phyloP scores from a whole-genome alignment of 768 basidiomycete genomes.

The Favolaschia claudopus region DNA sequence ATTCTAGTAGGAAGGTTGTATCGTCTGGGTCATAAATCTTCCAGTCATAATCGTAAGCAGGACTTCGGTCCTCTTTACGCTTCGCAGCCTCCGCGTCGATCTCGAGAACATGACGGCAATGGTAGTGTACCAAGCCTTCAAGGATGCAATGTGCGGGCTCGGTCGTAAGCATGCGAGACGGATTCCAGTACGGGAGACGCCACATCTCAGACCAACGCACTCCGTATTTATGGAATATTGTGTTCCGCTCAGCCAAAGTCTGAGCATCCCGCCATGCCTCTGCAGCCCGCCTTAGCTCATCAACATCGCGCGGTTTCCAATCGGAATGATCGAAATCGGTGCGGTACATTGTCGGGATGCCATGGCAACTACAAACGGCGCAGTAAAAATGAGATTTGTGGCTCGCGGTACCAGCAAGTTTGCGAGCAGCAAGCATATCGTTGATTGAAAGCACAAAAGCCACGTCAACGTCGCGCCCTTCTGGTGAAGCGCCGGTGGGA shows the following conservation, averaged over 20 bases:
- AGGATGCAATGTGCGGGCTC: neutral
- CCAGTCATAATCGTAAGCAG: too few species aligned
- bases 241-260: neutral
- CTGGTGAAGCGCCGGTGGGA: neutral
- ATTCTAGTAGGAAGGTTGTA: too few species aligned
- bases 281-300: neutral
- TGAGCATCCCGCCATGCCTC: slow-evolving; percentile 2
- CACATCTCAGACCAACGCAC: neutral
- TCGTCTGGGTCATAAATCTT: too few species aligned
- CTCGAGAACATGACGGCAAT: neutral
- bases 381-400: neutral
- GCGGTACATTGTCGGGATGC: too few species aligned
- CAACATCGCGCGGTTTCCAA: neutral
- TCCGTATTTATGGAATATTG: neutral
- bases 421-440: neutral
- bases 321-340: too few species aligned
- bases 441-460: neutral
- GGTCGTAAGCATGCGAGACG: neutral
- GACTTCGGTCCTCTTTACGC: neutral
- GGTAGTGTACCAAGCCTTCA: neutral
- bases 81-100: neutral
- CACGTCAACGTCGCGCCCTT: neutral
- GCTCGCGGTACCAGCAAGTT: neutral
- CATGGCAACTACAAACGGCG: neutral
- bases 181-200: neutral